phyloP scores from a whole-genome alignment of 345 rosid genomes.

The Salix arbutifolia region DNA sequence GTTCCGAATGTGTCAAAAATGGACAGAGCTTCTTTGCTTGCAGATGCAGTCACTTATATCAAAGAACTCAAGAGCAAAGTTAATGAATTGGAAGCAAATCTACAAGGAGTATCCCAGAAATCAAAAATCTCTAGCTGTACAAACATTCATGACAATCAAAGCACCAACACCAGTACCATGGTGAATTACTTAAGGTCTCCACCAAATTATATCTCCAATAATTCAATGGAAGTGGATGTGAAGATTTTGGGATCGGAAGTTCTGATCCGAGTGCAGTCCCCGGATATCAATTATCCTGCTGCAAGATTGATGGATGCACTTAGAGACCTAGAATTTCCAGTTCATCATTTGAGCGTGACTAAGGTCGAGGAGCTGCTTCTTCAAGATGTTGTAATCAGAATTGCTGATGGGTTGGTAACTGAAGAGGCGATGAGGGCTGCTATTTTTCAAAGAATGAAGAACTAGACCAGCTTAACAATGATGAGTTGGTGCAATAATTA shows the following conservation, averaged over 20 bases:
- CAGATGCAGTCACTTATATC: slow-evolving; percentile 67
- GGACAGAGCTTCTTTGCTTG: slow-evolving; percentile 82
- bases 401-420: slow-evolving; percentile 28
- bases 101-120: slow-evolving; percentile 4
- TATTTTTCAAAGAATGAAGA: slow-evolving; percentile 25
- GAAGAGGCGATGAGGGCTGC: slow-evolving; percentile 31
- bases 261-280: slow-evolving; percentile 39
- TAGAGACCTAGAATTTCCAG: slow-evolving; percentile 38
- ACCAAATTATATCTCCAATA: neutral
- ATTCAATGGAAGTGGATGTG: slow-evolving; percentile 39
- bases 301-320: slow-evolving; percentile 45
- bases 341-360: slow-evolving; percentile 48
- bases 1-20: slow-evolving; percentile 87
- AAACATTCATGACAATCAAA: neutral
- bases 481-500: neutral
- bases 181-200: slow-evolving; percentile 4
- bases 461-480: neutral
- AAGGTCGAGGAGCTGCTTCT: slow-evolving; percentile 39
- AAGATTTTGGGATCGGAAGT: slow-evolving; percentile 52
- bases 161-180: neutral
- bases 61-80: slow-evolving; percentile 53
- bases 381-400: slow-evolving; percentile 41
- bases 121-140: neutral
- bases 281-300: slow-evolving; percentile 41
- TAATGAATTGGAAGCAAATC: slow-evolving; percentile 43